Percentiles rank a stretch among this genome's conserved stretches.
phyloP scores from a whole-genome alignment of 2,329 filamentous ascomycete genomes.

The Fusarium tricinctum region DNA sequence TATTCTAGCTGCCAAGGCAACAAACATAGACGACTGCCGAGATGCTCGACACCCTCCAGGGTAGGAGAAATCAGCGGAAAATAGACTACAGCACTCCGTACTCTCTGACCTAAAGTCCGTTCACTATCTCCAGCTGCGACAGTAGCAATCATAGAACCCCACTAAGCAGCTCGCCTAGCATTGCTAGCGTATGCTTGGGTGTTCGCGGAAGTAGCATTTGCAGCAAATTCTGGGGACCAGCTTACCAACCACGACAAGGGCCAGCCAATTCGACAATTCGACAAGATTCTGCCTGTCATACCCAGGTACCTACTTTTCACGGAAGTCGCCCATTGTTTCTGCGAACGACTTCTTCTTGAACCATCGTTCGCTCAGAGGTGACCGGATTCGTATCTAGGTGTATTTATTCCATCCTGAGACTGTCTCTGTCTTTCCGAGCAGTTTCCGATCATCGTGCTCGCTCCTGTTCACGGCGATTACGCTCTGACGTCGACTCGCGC shows the following conservation, averaged over 20 bases:
- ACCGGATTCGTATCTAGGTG: conserved; percentile 25
- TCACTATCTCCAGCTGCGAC: conserved; percentile 13
- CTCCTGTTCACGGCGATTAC: conserved; percentile 16
- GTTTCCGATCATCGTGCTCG: conserved; percentile 18
- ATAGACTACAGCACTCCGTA: too few species aligned
- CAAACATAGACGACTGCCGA: neutral
- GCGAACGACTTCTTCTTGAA: conserved; percentile 1
- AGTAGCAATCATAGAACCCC: conserved; percentile 19
- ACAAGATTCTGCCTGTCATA: conserved; percentile 35
- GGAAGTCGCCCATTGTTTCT: conserved; percentile 34
- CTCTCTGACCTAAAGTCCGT: conserved; percentile 16
- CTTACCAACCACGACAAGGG: conserved; percentile 43
- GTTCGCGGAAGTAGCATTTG: conserved; percentile 31
- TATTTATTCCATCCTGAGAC: conserved; percentile 12
- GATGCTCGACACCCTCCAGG: conserved; percentile 2
- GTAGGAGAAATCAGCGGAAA: conserved; percentile 3
- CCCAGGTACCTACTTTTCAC: neutral
- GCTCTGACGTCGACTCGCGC: conserved; percentile 35
- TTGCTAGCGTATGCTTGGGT: conserved; percentile 27
- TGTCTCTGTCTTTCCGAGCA: conserved; percentile 18
- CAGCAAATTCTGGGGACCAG: conserved; percentile 33
- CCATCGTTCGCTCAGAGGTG: conserved; percentile 11
- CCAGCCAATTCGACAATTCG: conserved; percentile 36
- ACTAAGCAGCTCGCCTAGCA: conserved; percentile 15
- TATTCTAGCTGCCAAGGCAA: neutral